Evolutionary conservation across 2,329 filamentous ascomycete species (phyloP).

Genomic region (Metarhizium brunneum): DNA sequence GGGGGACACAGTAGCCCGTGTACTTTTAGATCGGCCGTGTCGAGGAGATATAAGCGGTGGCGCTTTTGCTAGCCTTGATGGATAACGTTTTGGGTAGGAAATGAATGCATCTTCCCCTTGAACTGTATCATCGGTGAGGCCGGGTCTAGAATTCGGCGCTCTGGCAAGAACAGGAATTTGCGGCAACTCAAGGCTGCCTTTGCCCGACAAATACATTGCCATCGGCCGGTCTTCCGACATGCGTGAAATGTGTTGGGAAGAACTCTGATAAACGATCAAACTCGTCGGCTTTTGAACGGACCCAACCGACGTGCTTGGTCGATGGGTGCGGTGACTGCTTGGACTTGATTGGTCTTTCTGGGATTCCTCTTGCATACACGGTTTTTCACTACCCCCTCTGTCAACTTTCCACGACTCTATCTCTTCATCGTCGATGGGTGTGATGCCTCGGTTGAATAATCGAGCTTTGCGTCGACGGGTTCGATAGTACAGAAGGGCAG

Average conservation of each 20-base stretch:
- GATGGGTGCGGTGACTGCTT: slow-evolving; percentile 13
- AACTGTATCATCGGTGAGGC: slow-evolving; percentile 51
- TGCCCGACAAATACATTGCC: slow-evolving; percentile 22
- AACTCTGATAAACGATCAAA: slow-evolving; percentile 43
- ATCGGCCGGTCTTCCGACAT: slow-evolving; percentile 20
- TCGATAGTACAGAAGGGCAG: slow-evolving; percentile 27
- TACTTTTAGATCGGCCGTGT: slow-evolving; percentile 31
- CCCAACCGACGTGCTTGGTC: slow-evolving; percentile 19
- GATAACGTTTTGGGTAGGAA: slow-evolving; percentile 39
- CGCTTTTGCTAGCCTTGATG: slow-evolving; percentile 35
- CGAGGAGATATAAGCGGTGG: slow-evolving; percentile 40
- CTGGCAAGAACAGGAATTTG: slow-evolving; percentile 44
- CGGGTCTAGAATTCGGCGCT: slow-evolving; percentile 53
- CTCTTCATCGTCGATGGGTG: slow-evolving; percentile 56
- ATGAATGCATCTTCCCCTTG: slow-evolving; percentile 54
- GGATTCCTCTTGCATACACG: background rate
- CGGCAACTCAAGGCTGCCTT: slow-evolving; percentile 36
- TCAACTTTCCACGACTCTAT: slow-evolving; percentile 53
- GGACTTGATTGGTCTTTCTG: slow-evolving; percentile 1
- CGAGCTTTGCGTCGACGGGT: slow-evolving; percentile 29
- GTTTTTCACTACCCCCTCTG: slow-evolving; percentile 20
- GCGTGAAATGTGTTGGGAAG: slow-evolving; percentile 9
- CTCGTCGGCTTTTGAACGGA: slow-evolving; percentile 38
- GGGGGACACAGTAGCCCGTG: slow-evolving; percentile 35
- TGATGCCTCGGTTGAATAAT: slow-evolving; percentile 45